Evolutionary conservation across 371 early-diverging fungal species (phyloP).

Genomic region (Circinella minor): DNA sequence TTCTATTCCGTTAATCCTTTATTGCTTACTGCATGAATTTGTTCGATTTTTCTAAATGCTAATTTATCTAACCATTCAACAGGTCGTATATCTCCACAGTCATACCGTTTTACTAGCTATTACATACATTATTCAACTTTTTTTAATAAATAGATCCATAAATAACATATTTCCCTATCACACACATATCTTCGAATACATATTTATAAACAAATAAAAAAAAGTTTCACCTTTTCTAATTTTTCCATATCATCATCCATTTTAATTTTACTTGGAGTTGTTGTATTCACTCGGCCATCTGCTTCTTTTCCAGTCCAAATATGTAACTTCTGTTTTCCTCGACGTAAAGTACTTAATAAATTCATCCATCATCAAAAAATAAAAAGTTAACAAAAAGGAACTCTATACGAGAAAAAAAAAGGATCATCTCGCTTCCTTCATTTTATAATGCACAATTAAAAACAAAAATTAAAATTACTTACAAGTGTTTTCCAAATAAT

Average conservation of each 20-base stretch:
- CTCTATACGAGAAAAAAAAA: too few species aligned
- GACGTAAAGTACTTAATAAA: slow-evolving; percentile 68
- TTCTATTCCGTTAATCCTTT: not conserved
- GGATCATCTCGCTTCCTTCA: too few species aligned
- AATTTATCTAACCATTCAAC: slow-evolving; percentile 93
- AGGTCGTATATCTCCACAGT: slow-evolving; percentile 82
- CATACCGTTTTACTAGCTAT: slow-evolving; percentile 81
- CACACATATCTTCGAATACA: too few species aligned
- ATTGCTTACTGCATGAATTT: slow-evolving; percentile 66
- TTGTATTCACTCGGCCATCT: slow-evolving; percentile 59
- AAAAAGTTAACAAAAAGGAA: not conserved
- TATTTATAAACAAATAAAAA: too few species aligned
- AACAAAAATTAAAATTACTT: slow-evolving; percentile 17
- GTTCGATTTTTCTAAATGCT: slow-evolving; percentile 83
- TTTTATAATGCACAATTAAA: too few species aligned
- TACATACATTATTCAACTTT: not conserved
- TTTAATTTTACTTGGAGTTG: slow-evolving; percentile 67
- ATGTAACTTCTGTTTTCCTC: slow-evolving; percentile 81
- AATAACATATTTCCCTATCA: too few species aligned
- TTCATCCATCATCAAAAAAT: not conserved
- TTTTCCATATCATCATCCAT: slow-evolving; percentile 79
- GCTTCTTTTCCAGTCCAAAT: slow-evolving; percentile 74
- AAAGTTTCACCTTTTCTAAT: slow-evolving; percentile 71
- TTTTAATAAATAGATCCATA: too few species aligned
- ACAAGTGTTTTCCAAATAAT: slow-evolving; percentile 84